These are phyloP conservation scores for Moricandia arvensis DNA, from an alignment of 345 rosid species.

Conservation along the genomic window DNA sequence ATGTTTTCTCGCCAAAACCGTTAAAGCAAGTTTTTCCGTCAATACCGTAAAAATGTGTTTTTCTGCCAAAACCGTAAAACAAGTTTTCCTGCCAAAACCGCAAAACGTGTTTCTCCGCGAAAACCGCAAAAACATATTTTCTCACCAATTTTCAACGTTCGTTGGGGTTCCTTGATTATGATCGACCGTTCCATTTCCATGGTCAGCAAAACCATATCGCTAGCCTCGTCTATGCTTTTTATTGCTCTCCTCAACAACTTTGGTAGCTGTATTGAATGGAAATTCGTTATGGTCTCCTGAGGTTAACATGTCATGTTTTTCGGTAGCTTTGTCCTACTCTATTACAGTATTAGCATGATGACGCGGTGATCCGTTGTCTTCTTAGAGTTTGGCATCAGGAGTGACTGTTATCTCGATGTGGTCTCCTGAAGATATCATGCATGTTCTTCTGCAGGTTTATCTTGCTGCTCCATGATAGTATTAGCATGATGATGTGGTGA, in stretches of 20 bases:
- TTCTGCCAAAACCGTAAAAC: too few relatives aligned
- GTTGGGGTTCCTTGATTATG: constrained; percentile 1
- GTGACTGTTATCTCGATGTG: constrained; percentile 16
- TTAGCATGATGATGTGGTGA: too few relatives aligned
- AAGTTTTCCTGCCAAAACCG: too few relatives aligned
- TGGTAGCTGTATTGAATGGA: constrained; percentile 25
- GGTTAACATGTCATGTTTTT: background rate
- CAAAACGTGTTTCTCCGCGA: too few relatives aligned
- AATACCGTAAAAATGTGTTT: too few relatives aligned
- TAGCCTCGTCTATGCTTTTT: background rate
- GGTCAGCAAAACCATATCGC: constrained; percentile 1
- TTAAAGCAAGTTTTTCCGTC: too few relatives aligned
- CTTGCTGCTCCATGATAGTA: constrained; percentile 20
- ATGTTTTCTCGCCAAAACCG: too few relatives aligned
- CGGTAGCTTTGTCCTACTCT: constrained; percentile 1
- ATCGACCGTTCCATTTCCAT: constrained; percentile 8
- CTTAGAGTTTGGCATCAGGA: too few relatives aligned
- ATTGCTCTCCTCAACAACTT: constrained; percentile 22
- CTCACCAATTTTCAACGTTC: constrained; percentile 10
- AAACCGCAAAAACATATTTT: too few relatives aligned
- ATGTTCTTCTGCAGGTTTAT: constrained; percentile 16
- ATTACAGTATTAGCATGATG: too few relatives aligned
- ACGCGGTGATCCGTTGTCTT: too few relatives aligned
- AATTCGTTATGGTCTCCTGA: constrained; percentile 21
- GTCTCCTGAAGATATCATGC: constrained; percentile 16